A percentile compares a stretch with the other conserved stretches of the same genome.
Conservation (phyloP, 2,329 filamentous ascomycete species). For the Stagonosporopsis vannaccii region DNA sequence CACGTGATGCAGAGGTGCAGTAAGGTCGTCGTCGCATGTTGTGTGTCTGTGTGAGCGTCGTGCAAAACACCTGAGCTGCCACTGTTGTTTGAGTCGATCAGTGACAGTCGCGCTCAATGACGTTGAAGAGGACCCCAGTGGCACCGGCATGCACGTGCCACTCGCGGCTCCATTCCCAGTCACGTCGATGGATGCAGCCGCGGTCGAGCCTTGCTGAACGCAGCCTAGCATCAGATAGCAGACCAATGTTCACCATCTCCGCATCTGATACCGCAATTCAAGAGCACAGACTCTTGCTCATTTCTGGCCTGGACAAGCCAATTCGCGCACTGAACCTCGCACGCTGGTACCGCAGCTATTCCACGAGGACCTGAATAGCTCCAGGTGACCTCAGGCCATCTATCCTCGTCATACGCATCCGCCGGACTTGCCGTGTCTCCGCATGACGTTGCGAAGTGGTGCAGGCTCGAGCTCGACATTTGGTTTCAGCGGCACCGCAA, state of each 20-base stretch:
- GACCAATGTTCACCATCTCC: conserved; percentile 13
- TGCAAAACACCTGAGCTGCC: background rate
- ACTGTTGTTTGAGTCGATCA: conserved; percentile 5
- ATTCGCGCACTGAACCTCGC: background rate
- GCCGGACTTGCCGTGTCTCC: conserved; percentile 27
- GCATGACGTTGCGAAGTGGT: conserved; percentile 43
- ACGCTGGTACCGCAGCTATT: background rate
- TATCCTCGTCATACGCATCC: conserved; percentile 12
- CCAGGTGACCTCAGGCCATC: background rate
- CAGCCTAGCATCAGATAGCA: conserved; percentile 16
- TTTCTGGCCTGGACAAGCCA: conserved; percentile 6
- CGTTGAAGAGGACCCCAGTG: conserved; percentile 16
- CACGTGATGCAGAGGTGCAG: conserved; percentile 65
- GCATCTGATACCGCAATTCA: conserved; percentile 14
- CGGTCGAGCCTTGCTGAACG: conserved; percentile 9
- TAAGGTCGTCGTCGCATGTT: conserved; percentile 39
- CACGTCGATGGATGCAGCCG: conserved; percentile 6
- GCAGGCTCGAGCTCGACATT: conserved; percentile 29
- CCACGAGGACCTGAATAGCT: background rate
- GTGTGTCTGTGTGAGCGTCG: background rate
- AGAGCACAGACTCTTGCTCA: conserved; percentile 14
- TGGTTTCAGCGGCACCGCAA: conserved; percentile 31
- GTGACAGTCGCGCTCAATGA: conserved; percentile 17
- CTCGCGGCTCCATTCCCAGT: background rate
- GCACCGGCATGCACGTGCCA: conserved; percentile 5